phyloP scores from a whole-genome alignment of 1,139 yeast genomes.

The Saccharomyces hybrid region DNA sequence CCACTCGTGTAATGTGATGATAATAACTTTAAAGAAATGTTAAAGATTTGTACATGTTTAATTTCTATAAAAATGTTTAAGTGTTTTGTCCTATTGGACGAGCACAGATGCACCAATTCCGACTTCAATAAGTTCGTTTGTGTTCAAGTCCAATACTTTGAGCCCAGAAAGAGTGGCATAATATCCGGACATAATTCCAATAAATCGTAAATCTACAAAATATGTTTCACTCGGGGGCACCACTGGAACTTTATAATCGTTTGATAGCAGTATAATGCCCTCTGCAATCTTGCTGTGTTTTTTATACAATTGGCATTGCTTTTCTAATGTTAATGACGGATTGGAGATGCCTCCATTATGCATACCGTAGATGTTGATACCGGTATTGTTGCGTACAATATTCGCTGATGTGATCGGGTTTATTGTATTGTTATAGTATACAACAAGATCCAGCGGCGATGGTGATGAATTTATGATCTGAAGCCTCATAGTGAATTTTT shows the following conservation, averaged over 20 bases:
- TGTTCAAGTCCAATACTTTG: slow-evolving; percentile 26
- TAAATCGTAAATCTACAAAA: slow-evolving; percentile 24
- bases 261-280: slow-evolving; percentile 29
- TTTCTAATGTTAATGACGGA: slow-evolving; percentile 13
- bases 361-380: background rate
- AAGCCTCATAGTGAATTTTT: slow-evolving; percentile 20
- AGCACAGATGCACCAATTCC: slow-evolving; percentile 26
- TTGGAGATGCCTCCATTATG: background rate
- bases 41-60: background rate
- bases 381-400: background rate
- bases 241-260: slow-evolving; percentile 29
- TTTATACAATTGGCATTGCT: slow-evolving; percentile 17
- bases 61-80: background rate
- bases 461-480: slow-evolving; percentile 26
- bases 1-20: slow-evolving; percentile 5
- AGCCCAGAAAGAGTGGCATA: slow-evolving; percentile 27
- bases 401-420: slow-evolving; percentile 6
- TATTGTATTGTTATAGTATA: slow-evolving; percentile 21
- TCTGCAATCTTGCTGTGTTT: slow-evolving; percentile 18
- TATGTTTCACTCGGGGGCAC: slow-evolving; percentile 25
- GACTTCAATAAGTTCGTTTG: slow-evolving; percentile 26
- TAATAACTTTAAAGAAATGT: background rate
- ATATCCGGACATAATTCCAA: slow-evolving; percentile 28
- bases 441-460: slow-evolving; percentile 22
- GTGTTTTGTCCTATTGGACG: slow-evolving; percentile 11